A percentile compares a stretch with the other conserved stretches of the same genome.
Conservation (phyloP, 768 basidiomycete genomes). For the Asterophora lycoperdoides region DNA sequence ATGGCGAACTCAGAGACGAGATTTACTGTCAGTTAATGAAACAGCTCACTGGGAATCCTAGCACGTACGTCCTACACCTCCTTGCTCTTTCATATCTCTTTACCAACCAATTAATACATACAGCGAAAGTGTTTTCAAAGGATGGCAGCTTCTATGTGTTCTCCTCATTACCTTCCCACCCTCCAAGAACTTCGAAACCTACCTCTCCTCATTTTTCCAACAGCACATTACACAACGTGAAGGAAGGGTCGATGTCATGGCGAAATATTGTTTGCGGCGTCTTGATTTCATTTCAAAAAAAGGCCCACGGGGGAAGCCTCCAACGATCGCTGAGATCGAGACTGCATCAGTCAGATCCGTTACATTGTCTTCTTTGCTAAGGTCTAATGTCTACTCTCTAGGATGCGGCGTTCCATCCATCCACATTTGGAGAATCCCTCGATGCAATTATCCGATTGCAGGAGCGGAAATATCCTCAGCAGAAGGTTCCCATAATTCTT, state of each 20-base stretch:
- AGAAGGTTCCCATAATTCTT: constrained; percentile 87
- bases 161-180: constrained; percentile 90
- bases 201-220: constrained; percentile 76
- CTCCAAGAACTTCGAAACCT: constrained; percentile 87
- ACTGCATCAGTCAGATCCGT: constrained; percentile 66
- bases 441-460: constrained; percentile 82
- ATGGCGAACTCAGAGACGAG: constrained; percentile 88
- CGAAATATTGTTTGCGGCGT: constrained; percentile 84
- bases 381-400: constrained; percentile 25
- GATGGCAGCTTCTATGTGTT: constrained; percentile 92
- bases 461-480: constrained; percentile 78
- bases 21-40: constrained; percentile 93
- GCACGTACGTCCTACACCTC: constrained; percentile 47
- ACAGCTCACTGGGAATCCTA: constrained; percentile 80
- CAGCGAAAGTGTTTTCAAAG: constrained; percentile 83
- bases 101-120: constrained; percentile 3
- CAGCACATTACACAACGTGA: constrained; percentile 62
- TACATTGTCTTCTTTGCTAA: not conserved
- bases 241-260: constrained; percentile 84
- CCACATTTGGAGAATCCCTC: constrained; percentile 88
- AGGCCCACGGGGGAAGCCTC: constrained; percentile 82
- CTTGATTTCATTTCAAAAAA: constrained; percentile 72
- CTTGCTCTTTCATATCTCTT: not conserved
- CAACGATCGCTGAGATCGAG: constrained; percentile 82
- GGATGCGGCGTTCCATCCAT: constrained; percentile 94